Percentiles rank a stretch among this genome's conserved stretches.
Conservation (phyloP, 768 basidiomycete species). For the Xerocomellus intermedius region DNA sequence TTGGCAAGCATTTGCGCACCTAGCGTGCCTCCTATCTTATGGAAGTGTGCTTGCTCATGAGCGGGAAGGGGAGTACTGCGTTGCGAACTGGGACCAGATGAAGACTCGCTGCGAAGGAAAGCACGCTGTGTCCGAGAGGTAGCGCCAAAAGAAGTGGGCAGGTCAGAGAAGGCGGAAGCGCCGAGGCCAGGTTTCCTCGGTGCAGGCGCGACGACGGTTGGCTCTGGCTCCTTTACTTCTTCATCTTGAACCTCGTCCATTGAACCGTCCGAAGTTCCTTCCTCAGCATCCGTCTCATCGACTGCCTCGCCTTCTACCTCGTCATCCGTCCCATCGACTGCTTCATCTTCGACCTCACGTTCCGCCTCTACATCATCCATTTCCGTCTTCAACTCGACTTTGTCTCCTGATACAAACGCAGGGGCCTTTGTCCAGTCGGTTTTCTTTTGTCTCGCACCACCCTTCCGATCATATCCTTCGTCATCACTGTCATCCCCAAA, state of each 20-base stretch:
- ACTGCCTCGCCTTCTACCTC: constrained; percentile 27
- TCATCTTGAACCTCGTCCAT: constrained; percentile 37
- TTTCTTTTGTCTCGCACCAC: constrained; percentile 36
- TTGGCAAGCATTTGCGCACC: constrained; percentile 91
- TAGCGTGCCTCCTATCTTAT: constrained; percentile 69
- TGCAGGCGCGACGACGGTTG: constrained; percentile 28
- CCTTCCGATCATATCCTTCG: constrained; percentile 39
- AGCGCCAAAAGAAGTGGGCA: constrained; percentile 42
- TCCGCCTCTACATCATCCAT: constrained; percentile 37
- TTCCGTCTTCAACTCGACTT: constrained; percentile 42
- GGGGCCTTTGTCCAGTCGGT: constrained; percentile 77
- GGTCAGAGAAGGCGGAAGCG: constrained; percentile 21
- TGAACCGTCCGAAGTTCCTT: constrained; percentile 32
- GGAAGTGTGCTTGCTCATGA: constrained; percentile 78
- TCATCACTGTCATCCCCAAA: constrained; percentile 74
- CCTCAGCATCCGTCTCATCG: constrained; percentile 40
- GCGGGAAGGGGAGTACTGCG: constrained; percentile 54
- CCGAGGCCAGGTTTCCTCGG: constrained; percentile 22
- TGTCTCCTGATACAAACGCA: constrained; percentile 63
- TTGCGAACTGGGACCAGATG: constrained; percentile 40
- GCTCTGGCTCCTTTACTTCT: constrained; percentile 31
- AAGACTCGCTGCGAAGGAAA: constrained; percentile 54
- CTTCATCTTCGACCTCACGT: constrained; percentile 38
- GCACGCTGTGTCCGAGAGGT: constrained; percentile 40
- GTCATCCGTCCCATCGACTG: constrained; percentile 37